Base-by-base conservation (phyloP, 2,329 filamentous ascomycete genomes). In the Arthrobotrys iridis region DNA sequence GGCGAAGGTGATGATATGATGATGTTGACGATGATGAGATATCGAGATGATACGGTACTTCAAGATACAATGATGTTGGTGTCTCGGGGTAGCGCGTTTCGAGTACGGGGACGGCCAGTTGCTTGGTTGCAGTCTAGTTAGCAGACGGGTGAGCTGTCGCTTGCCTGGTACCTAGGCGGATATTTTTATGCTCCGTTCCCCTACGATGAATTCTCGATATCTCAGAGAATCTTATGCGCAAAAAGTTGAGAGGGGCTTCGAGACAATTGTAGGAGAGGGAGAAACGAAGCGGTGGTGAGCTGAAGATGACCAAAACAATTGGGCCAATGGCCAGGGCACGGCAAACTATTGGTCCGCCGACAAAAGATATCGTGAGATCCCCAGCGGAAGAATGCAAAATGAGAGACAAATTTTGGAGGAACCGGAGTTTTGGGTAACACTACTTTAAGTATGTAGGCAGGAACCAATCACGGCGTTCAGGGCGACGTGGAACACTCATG, bases 321-420 rank as follows among this genome's bases (percentile, higher is more conserved):
- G n/a, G 52, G 68, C 35, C 45, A 70, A 43, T 43, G 35, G 45
- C 62, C 46, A 62, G 55, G 33, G 10, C 55, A 50, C 55, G 50
- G 40, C 52, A 66, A 74, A 74, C 70, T 28, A 74, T 74, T 74
- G 70, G 70, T 66, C 70, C 62, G 46, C 59, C 55, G 60, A 52
- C 70, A 46, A 62, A 20, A 60, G 55, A 70, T 60, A 74, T 74
- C 70, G 60, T 74, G 70, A 74, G 70, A 74, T 74, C 62, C 60
- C 33, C 60, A 35, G 60, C 46, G 71, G 55, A 75, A 75, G 57
- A 75, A 66, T 58, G 63, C 71, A 63, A 68, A 70, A 60, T 59
- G 68, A 75, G 63, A 75, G 63, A 75, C 63, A 75, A 68, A 63
- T 62, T 64, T 68, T 75, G 63, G 63, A 52, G 48, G 71, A 68